Base-by-base conservation (phyloP, 306 rosid species). In the Coriaria nepalensis region DNA sequence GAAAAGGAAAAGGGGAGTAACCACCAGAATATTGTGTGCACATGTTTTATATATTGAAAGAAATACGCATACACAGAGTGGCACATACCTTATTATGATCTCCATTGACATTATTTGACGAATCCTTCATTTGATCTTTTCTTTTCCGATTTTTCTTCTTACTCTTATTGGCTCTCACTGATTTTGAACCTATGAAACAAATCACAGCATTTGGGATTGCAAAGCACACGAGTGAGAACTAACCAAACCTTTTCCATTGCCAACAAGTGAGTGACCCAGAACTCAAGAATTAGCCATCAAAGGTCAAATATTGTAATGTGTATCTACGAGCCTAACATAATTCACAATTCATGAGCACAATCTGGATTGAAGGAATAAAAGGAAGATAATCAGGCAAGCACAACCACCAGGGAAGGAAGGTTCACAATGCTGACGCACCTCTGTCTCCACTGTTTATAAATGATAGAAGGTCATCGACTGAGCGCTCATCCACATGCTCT, bases 381-480 rank as follows among this genome's bases (percentile, higher is more conserved):
- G 29, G 29, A 20, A 1, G 29, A 20, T 1, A 20, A 20, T 20
- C 29, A 20, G 13, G 2, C 5, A 7, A 33, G 15, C 36, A 4
- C 13, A 15, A 32, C 12, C 10, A 45, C 13, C 37, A 11, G 39
- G 32, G 8, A 45, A 9, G 39, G 37, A 57, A 13, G 47, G 29
- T 10, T 36, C 38, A 46, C 42, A 35, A 41, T 35, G 45, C 40
- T 15, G 43, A 49, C 42, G 62, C 71, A 80, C 96, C 87, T 73
- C 68, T 65, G 44, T 75, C 72, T 56, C 64, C 83, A 52, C 87
- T 87, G 60, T 87, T 87, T 53, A 87, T 87, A 67, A 77, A 87
- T 55, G 94, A 75, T 68, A 87, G 75, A 20, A 87, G 82, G 63
- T 87, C 96, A 61, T 87, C 96, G 5, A 87, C 82, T 32, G 96